phyloP scores from a whole-genome alignment of 1,284 basidiomycete species.

The Thecaphora thlaspeos region DNA sequence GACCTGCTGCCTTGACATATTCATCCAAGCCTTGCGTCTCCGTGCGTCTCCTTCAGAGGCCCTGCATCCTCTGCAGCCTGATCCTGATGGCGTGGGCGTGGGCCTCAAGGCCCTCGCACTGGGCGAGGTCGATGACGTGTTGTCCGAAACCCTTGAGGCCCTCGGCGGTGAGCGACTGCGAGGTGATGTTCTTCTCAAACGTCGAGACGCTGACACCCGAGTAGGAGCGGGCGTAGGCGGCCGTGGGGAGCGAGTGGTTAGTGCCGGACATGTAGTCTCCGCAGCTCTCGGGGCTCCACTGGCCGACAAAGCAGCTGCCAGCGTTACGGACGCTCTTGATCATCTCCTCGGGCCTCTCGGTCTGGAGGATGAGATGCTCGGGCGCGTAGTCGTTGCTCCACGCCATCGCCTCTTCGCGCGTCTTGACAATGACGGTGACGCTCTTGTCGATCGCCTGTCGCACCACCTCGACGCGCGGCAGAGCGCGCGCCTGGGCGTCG shows the following conservation, averaged over 20 bases:
- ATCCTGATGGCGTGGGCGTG: conserved; percentile 68
- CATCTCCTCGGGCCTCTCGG: conserved; percentile 30
- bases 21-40: too few relatives aligned
- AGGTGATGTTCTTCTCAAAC: conserved; percentile 99
- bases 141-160: conserved; percentile 82
- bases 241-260: conserved; percentile 76
- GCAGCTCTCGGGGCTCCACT: conserved; percentile 74
- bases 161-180: conserved; percentile 79
- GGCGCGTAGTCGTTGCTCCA: conserved; percentile 95
- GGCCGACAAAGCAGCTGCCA: conserved; percentile 91
- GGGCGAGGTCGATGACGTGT: conserved; percentile 83
- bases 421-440: conserved; percentile 75
- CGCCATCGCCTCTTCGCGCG: conserved; percentile 72
- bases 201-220: conserved; percentile 95
- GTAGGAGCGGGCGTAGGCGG: conserved; percentile 91
- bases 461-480: conserved; percentile 86
- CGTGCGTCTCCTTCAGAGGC: too few relatives aligned
- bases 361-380: conserved; percentile 63
- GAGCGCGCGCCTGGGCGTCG: conserved; percentile 79
- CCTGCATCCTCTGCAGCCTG: conserved; percentile 38
- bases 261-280: conserved; percentile 98
- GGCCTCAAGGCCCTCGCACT: conserved; percentile 90
- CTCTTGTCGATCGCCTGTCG: conserved; percentile 87
- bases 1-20: too few relatives aligned
- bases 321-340: conserved; percentile 59